A percentile compares a stretch with the other conserved stretches of the same genome.
Conservation (phyloP, 2,329 filamentous ascomycete species). For the Pseudopithomyces chartarum region DNA sequence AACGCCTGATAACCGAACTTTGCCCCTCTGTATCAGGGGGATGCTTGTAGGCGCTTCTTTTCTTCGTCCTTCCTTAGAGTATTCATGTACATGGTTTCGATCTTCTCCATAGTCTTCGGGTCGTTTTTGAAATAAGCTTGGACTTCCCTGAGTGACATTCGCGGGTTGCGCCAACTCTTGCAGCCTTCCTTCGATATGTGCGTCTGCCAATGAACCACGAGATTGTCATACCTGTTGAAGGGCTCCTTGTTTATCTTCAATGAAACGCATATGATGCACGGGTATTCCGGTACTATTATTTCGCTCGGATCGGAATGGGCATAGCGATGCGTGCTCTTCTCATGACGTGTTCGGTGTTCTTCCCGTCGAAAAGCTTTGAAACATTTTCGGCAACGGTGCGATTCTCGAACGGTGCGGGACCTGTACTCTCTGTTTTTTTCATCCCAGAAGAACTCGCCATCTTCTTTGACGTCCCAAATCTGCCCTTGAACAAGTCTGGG, state of each 20-base stretch:
- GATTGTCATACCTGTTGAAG: conserved; percentile 45
- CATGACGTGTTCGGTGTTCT: conserved; percentile 35
- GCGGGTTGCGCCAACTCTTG: conserved; percentile 33
- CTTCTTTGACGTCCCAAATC: neutral
- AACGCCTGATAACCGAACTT: conserved; percentile 10
- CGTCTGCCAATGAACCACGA: conserved; percentile 38
- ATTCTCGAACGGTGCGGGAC: neutral
- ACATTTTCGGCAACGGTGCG: conserved; percentile 9
- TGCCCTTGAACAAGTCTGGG: neutral
- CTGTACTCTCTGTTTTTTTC: neutral
- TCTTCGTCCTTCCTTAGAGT: conserved; percentile 20
- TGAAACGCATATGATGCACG: conserved; percentile 27
- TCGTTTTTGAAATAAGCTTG: conserved; percentile 17
- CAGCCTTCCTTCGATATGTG: conserved; percentile 33
- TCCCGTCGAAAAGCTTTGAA: conserved; percentile 27
- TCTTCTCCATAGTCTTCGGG: conserved; percentile 36
- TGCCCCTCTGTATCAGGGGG: conserved; percentile 2
- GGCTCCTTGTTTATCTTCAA: conserved; percentile 12
- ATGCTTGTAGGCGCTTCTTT: neutral
- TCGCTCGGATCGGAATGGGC: conserved; percentile 18
- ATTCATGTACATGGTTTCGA: conserved; percentile 29
- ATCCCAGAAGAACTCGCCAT: neutral
- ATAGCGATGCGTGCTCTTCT: neutral
- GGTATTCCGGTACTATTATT: conserved; percentile 30
- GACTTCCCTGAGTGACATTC: conserved; percentile 28